A percentile compares a stretch with the other conserved stretches of the same genome.
These are phyloP conservation scores for Amphirosellinia nigrospora DNA, from an alignment of 495 filamentous ascomycete species.

Conservation along the genomic window DNA sequence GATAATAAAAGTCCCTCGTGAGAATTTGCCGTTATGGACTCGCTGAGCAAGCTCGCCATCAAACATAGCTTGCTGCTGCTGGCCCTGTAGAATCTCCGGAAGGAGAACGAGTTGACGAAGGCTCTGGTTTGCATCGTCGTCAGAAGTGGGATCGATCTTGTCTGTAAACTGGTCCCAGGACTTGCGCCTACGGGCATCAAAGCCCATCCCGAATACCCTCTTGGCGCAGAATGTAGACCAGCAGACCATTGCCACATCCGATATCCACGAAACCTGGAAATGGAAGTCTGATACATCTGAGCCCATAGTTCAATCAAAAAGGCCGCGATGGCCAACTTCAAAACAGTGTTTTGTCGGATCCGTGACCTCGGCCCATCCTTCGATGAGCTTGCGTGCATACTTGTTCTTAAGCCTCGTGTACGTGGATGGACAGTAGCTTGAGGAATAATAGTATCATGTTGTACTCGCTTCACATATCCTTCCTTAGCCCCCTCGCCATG, in stretches of 20 bases:
- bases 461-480: conserved; percentile 74
- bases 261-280: conserved; percentile 96
- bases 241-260: conserved; percentile 91
- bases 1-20: conserved; percentile 83
- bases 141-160: conserved; percentile 35
- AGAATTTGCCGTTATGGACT: conserved; percentile 75
- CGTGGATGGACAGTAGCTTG: conserved; percentile 77
- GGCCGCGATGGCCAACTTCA: conserved; percentile 89
- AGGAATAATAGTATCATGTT: conserved; percentile 77
- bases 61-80: conserved; percentile 32
- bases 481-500: conserved; percentile 68
- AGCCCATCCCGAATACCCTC: conserved; percentile 90
- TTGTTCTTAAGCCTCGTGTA: conserved; percentile 80
- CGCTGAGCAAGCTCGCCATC: conserved; percentile 38
- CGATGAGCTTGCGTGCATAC: conserved; percentile 71
- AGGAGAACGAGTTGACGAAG: conserved; percentile 78
- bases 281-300: conserved; percentile 70
- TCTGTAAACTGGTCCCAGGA: conserved; percentile 76
- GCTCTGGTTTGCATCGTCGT: conserved; percentile 46
- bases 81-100: conserved; percentile 56
- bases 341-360: conserved; percentile 93
- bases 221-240: conserved; percentile 81
- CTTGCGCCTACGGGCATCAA: conserved; percentile 83
- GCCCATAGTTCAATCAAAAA: conserved; percentile 94
- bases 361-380: conserved; percentile 81